phyloP scores from a whole-genome alignment of 345 rosid species.

The Hevea brasiliensis region DNA sequence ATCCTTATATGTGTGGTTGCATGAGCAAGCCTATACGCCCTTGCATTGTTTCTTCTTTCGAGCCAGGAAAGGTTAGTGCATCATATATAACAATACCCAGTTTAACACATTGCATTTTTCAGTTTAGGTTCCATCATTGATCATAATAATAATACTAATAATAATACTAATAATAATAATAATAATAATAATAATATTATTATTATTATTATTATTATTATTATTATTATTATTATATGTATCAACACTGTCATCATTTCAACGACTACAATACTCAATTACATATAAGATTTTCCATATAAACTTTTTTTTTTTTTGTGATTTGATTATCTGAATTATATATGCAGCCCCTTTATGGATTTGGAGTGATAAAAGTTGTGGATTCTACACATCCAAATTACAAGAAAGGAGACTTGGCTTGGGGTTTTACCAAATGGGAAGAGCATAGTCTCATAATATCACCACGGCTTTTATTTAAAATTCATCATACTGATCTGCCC shows the following conservation, averaged over 20 bases:
- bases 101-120: background rate
- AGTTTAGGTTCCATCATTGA: too few relatives aligned
- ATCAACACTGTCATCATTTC: too few relatives aligned
- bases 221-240: too few relatives aligned
- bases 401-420: background rate
- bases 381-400: background rate
- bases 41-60: background rate
- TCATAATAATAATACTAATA: too few relatives aligned
- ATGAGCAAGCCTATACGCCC: conserved; percentile 11
- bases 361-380: background rate
- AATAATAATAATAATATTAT: too few relatives aligned
- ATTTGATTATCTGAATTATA: background rate
- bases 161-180: too few relatives aligned
- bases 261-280: too few relatives aligned
- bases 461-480: background rate
- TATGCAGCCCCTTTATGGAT: background rate
- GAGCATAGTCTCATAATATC: background rate
- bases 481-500: background rate
- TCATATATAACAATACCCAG: background rate
- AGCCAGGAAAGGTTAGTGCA: conserved; percentile 14
- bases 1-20: conserved; percentile 22
- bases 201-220: too few relatives aligned
- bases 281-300: too few relatives aligned
- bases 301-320: too few relatives aligned
- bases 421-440: background rate